Percentiles rank a stretch among this genome's conserved stretches.
Conservation (phyloP, 208 protist species). For the Acanthamoeba healyi region DNA sequence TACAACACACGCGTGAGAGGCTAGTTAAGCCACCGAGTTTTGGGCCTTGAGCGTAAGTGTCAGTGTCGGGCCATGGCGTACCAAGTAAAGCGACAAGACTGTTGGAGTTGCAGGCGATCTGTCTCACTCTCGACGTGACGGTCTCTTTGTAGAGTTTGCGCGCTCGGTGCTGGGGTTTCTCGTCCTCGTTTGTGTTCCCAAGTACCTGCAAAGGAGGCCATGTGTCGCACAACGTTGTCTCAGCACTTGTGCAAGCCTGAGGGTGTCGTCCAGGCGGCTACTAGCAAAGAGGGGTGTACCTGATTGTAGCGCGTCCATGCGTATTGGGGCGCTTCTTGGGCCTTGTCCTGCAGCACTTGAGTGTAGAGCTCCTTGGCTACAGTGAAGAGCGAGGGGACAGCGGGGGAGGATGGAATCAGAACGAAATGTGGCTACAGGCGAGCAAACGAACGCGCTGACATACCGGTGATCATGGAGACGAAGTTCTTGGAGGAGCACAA, state of each 20-base stretch:
- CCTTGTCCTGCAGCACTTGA: slow-evolving; percentile 32
- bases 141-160: slow-evolving; percentile 36
- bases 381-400: not conserved
- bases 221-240: too few relatives aligned
- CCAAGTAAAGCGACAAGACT: not conserved
- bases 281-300: too few relatives aligned
- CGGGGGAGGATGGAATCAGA: too few relatives aligned
- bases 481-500: slow-evolving; percentile 32
- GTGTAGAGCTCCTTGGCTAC: slow-evolving; percentile 19
- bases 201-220: not conserved
- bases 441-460: not conserved
- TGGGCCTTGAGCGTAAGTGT: too few relatives aligned
- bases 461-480: slow-evolving; percentile 15
- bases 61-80: not conserved
- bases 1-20: too few relatives aligned
- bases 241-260: too few relatives aligned
- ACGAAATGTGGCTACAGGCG: too few relatives aligned
- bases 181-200: slow-evolving; percentile 8
- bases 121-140: not conserved
- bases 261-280: too few relatives aligned
- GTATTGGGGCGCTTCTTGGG: slow-evolving; percentile 1
- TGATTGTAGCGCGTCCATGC: slow-evolving; percentile 35
- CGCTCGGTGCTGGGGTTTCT: not conserved
- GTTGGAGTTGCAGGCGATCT: slow-evolving; percentile 53
- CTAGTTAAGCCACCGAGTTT: too few relatives aligned